Conservation (phyloP, 2,329 filamentous ascomycete genomes). For the Pestalotiopsis sp. region DNA sequence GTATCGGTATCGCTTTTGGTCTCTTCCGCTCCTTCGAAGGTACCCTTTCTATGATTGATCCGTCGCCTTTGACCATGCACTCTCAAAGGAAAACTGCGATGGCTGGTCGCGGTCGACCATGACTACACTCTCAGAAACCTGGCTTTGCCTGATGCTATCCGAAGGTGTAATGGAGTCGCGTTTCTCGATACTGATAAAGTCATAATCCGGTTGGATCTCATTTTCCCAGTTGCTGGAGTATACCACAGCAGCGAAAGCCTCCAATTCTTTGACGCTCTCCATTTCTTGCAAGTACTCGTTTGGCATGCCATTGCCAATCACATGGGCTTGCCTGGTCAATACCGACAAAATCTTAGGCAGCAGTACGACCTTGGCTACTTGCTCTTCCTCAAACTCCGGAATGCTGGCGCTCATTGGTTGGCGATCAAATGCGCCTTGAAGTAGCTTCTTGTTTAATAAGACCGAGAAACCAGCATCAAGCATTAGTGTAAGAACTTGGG, state of each 20-base stretch:
- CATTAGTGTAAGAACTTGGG: slow-evolving; percentile 81
- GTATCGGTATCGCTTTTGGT: not conserved
- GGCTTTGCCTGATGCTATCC: slow-evolving; percentile 2
- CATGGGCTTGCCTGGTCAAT: slow-evolving; percentile 87
- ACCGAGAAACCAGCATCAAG: slow-evolving; percentile 87
- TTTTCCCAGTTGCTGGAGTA: slow-evolving; percentile 84
- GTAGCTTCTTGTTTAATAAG: slow-evolving; percentile 81
- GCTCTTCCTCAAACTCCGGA: slow-evolving; percentile 27
- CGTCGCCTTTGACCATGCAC: slow-evolving; percentile 69
- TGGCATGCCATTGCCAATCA: slow-evolving; percentile 78
- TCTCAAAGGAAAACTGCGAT: slow-evolving; percentile 59
- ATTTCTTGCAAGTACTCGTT: slow-evolving; percentile 75
- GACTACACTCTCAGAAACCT: slow-evolving; percentile 50
- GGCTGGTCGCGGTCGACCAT: slow-evolving; percentile 46
- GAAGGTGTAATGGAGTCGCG: not conserved
- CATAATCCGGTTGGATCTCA: slow-evolving; percentile 58
- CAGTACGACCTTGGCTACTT: slow-evolving; percentile 62
- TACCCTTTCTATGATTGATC: slow-evolving; percentile 33
- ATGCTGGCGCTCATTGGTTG: slow-evolving; percentile 40
- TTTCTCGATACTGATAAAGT: slow-evolving; percentile 9
- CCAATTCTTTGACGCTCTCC: slow-evolving; percentile 75
- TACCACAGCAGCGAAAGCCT: slow-evolving; percentile 84
- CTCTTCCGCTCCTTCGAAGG: not conserved
- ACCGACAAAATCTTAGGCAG: slow-evolving; percentile 90
- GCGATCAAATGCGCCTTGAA: slow-evolving; percentile 74